phyloP scores from a whole-genome alignment of 1,284 basidiomycete species.

The Fistulina hepatica region DNA sequence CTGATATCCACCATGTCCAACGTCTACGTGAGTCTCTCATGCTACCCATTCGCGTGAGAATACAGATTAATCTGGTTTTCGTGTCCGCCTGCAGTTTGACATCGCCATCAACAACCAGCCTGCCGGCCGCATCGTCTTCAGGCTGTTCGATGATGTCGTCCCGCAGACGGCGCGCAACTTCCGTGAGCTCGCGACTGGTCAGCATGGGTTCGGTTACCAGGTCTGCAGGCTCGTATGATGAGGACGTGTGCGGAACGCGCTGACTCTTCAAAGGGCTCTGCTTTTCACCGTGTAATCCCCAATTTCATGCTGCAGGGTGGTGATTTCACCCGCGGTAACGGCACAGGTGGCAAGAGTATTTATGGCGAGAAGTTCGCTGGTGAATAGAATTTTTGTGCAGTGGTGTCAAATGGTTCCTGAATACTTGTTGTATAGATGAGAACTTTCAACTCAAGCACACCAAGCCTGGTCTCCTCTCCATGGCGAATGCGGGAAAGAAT shows the following conservation, averaged over 20 bases:
- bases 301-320: constrained; percentile 81
- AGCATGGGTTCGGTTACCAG: constrained; percentile 48
- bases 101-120: constrained; percentile 60
- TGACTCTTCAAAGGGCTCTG: constrained; percentile 40
- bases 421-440: constrained; percentile 60
- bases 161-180: constrained; percentile 78
- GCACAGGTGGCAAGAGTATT: constrained; percentile 85
- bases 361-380: constrained; percentile 76
- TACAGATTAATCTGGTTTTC: not conserved
- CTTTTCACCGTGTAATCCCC: constrained; percentile 82
- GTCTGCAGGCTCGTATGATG: constrained; percentile 5
- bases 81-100: constrained; percentile 51
- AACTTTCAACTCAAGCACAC: constrained; percentile 76
- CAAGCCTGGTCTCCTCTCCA: constrained; percentile 76
- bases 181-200: constrained; percentile 67
- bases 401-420: no score
- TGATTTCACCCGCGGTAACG: constrained; percentile 66
- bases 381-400: constrained; percentile 25
- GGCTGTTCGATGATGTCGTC: constrained; percentile 57
- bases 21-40: not conserved
- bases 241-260: not conserved
- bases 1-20: constrained; percentile 2
- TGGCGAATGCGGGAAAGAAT: constrained; percentile 75
- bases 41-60: not conserved
- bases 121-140: constrained; percentile 66